Conservation (phyloP, 2,329 filamentous ascomycete species). For the Didymella pinodella region DNA sequence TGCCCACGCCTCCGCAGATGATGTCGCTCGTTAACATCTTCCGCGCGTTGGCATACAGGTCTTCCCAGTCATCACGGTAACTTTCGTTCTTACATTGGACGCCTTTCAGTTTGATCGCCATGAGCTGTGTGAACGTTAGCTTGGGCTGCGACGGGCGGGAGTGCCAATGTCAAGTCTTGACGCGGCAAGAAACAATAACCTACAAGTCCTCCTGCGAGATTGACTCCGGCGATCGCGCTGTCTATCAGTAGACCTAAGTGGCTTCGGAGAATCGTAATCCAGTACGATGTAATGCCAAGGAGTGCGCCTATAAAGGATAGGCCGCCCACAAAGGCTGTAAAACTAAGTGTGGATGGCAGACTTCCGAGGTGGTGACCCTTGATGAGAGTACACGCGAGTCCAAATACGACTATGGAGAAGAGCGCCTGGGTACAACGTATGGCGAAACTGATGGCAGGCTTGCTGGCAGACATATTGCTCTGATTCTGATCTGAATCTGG, state of each 20-base stretch:
- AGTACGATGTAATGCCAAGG: constrained; percentile 28
- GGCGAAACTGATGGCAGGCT: constrained; percentile 21
- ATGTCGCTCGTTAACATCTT: constrained; percentile 4
- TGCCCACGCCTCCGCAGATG: constrained; percentile 26
- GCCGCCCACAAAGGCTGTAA: constrained; percentile 29
- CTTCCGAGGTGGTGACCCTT: constrained; percentile 25
- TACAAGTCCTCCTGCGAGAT: constrained; percentile 33
- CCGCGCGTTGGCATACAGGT: too few species aligned
- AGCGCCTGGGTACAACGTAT: constrained; percentile 32
- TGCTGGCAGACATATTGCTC: constrained; percentile 3
- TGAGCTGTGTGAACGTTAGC: constrained; percentile 20
- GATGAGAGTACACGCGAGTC: constrained; percentile 31
- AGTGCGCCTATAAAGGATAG: constrained; percentile 28
- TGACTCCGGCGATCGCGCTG: constrained; percentile 17
- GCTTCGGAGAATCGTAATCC: constrained; percentile 27
- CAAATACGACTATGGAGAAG: constrained; percentile 34
- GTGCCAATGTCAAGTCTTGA: too few species aligned
- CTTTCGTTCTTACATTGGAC: constrained; percentile 16
- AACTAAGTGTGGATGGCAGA: constrained; percentile 23
- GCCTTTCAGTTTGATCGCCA: constrained; percentile 31
- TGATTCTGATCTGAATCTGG: neutral
- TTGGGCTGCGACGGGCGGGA: neutral
- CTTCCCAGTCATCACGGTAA: too few species aligned
- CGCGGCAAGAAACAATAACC: constrained; percentile 5
- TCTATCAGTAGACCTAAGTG: constrained; percentile 26